These are phyloP conservation scores for Ustilago tritici DNA, from an alignment of 1,284 basidiomycete genomes.

Conservation along the genomic window DNA sequence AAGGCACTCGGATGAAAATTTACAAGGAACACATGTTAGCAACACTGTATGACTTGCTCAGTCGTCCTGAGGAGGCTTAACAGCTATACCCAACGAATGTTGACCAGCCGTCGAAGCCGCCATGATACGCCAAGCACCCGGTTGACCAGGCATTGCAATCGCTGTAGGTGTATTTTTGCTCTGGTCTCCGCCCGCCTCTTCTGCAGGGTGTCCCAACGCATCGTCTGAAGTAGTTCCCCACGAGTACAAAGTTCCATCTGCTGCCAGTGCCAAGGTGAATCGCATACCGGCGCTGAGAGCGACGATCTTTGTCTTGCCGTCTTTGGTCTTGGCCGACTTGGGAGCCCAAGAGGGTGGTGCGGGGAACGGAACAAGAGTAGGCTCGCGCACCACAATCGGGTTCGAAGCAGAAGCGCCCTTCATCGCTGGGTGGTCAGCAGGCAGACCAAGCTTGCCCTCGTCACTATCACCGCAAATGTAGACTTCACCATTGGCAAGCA, in stretches of 20 bases:
- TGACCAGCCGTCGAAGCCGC: conserved; percentile 72
- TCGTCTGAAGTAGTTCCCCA: conserved; percentile 82
- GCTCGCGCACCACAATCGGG: conserved; percentile 54
- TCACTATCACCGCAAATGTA: conserved; percentile 71
- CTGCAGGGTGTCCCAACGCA: conserved; percentile 71
- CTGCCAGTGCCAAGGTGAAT: conserved; percentile 84
- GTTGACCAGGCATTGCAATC: conserved; percentile 73
- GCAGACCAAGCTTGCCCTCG: conserved; percentile 61
- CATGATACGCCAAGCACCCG: conserved; percentile 70
- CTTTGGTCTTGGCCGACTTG: conserved; percentile 59
- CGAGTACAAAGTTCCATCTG: conserved; percentile 81
- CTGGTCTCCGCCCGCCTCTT: conserved; percentile 67
- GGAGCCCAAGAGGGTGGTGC: conserved; percentile 70
- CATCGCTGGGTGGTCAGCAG: conserved; percentile 44
- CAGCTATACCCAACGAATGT: conserved; percentile 71
- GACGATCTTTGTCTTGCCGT: conserved; percentile 76
- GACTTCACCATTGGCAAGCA: conserved; percentile 84
- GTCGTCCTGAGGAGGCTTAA: conserved; percentile 59
- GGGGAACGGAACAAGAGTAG: conserved; percentile 66
- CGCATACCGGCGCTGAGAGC: conserved; percentile 82
- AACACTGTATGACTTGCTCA: conserved; percentile 9
- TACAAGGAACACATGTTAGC: not conserved
- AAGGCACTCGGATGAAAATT: not conserved
- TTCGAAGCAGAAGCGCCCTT: conserved; percentile 34
- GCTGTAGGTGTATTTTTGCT: conserved; percentile 76